Conservation (phyloP, 2,329 filamentous ascomycete genomes). For the Exophiala alcalophila region DNA sequence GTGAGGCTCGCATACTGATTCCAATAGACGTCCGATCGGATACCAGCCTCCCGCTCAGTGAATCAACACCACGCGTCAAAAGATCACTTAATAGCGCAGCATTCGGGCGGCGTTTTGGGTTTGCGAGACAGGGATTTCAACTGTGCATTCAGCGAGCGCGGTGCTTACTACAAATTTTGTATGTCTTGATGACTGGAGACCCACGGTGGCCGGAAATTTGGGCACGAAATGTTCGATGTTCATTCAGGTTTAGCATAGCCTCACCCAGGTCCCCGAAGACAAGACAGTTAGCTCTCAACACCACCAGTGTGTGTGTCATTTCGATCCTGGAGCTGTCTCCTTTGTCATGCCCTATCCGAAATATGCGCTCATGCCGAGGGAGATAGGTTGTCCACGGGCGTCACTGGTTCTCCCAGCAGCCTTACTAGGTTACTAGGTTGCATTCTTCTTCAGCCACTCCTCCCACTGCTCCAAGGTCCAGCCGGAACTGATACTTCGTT, state of each 20-base stretch:
- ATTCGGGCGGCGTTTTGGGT: conserved; percentile 29
- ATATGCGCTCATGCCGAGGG: too few relatives aligned
- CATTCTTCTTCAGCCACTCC: conserved; percentile 71
- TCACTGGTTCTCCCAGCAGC: too few relatives aligned
- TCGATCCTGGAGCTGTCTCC: too few relatives aligned
- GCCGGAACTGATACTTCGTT: conserved; percentile 71
- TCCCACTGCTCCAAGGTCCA: conserved; percentile 81
- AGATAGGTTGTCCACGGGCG: too few relatives aligned
- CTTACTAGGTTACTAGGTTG: too few relatives aligned
- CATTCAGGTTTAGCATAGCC: conserved; percentile 22
- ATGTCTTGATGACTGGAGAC: conserved; percentile 23
- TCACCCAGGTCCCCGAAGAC: too few relatives aligned
- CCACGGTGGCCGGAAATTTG: conserved; percentile 14
- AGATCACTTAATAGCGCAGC: conserved; percentile 23
- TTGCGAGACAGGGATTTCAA: conserved; percentile 16
- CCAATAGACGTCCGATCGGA: conserved; percentile 71
- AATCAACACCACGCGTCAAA: conserved; percentile 24
- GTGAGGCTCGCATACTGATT: conserved; percentile 27
- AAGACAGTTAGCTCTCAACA: conserved; percentile 10
- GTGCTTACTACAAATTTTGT: conserved; percentile 24
- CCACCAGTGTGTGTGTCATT: background rate
- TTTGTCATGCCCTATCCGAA: too few relatives aligned
- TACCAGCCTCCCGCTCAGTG: conserved; percentile 65
- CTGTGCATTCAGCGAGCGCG: conserved; percentile 27
- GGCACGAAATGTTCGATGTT: conserved; percentile 19